Base-by-base conservation (phyloP, 495 filamentous ascomycete species). In the Trichoderma gamsii region DNA sequence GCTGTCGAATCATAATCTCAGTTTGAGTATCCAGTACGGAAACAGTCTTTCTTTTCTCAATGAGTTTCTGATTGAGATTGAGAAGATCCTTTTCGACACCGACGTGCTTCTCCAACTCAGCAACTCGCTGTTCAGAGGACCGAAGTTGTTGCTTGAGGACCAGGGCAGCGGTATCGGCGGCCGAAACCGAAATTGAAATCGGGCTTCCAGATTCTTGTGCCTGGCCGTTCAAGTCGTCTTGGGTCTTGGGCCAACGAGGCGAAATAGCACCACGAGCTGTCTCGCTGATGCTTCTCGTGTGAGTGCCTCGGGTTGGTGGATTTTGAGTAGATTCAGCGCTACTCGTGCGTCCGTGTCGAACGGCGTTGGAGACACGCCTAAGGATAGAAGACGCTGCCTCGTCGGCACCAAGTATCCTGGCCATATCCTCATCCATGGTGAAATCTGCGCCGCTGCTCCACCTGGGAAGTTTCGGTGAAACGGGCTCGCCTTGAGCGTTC, bases 11-110 rank as follows among this genome's bases (percentile, higher is more conserved):
- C 73, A 97, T 92, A 71, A 97, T 92, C 76, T 99, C 96, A 32
- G 93, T 90, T 78, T 97, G 91, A 1, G 93, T 92, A 76, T 98
- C 94, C 25, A 99, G 82, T 13, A 93, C 90, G n/a, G 95, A 93
- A 73, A 99, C 92, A 1, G 94, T 98, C 70, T 93, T 96, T 61
- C 95, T 86, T 81, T 98, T 98, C 78, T 98, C 93, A 43, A 90
- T 84, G 15, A 99, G 81, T 72, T 93, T 93, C 52, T 88, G 92
- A 73, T 93, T 93, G 38, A 95, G 85, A 68, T 87, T 89, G 74
- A 92, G 92, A 43, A 97, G 87, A 71, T 93, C 91, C 27, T 89
- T 90, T 23, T 89, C 89, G 18, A 86, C 85, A 70, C 81, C 84
- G 70, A 88, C 83, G 43, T 85, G 81, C n/a, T 81, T 77, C 74